Base-by-base conservation (phyloP, 257 asterid species). In the Thymus quinquecostatus region DNA sequence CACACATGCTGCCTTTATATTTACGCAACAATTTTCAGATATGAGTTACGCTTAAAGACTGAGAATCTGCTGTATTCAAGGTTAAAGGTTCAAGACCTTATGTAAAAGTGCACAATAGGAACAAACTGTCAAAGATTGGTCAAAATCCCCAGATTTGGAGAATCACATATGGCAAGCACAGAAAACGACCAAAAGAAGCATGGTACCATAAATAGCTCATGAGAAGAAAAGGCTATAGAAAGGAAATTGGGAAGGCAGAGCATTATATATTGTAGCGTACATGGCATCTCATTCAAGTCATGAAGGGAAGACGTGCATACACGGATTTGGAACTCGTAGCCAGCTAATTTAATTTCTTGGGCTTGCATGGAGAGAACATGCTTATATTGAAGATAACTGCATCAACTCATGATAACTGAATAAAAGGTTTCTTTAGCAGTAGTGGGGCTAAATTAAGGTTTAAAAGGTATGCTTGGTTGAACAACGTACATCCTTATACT, bases 391-490 rank as follows among this genome's bases (percentile, higher is more conserved):
- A 56, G 11, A 58, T 4, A 57, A 57, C 27, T 10, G 40, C 14
- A 45, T 54, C 68, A 38, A 6, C 14, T 55, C 33, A 54, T 28
- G 12, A 2, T 21, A 38, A 63, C 38, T 13, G 45, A 64, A 45
- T 63, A 13, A 43, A 9, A 32, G 6, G 64, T 28, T 11, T 38
- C 30, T 48, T 21, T 48, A 71, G 64, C 43, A 2, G 61, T 49
- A 32, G 61, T 49, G 21, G 1, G 36, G 6, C 50, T 10, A 13
- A 21, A 50, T 56, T 14, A 13, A 51, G 12, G 27, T 41, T 36
- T 50, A 3, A 34, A 72, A 53, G 60, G 3, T 38, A 56, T 62
- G 41, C 49, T 33, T 40, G 66, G 66, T 64, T n/a, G 64, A 67
- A 60, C 33, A 5, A 21, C 36, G n/a, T 12, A 44, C 45, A 47